Percentiles rank a stretch among this genome's conserved stretches.
Evolutionary conservation across 108 stramenopile species (phyloP).

Genomic region (Nannochloropsis salina): DNA sequence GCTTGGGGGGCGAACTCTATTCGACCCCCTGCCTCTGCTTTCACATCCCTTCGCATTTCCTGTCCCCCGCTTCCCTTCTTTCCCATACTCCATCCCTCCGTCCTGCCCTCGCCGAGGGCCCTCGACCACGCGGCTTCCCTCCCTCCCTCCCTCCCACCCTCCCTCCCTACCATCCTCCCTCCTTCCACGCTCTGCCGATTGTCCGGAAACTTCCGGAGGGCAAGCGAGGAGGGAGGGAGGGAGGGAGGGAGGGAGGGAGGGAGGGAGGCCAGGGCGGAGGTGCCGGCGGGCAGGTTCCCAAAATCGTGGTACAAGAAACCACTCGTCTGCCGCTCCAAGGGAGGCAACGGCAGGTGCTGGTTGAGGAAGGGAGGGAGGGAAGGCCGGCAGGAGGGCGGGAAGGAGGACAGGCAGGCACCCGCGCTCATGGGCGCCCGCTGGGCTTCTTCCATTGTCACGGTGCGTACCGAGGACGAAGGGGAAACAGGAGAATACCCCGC

Average conservation of each 20-base stretch:
- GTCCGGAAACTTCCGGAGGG: neutral
- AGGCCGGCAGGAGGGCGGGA: neutral
- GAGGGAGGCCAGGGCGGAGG: neutral
- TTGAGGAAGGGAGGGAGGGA: neutral
- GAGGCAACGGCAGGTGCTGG: neutral
- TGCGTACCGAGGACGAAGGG: neutral
- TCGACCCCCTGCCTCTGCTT: neutral
- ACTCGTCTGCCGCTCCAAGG: neutral
- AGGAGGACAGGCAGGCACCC: neutral
- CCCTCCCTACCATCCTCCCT: neutral
- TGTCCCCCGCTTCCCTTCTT: neutral
- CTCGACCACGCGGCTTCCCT: neutral
- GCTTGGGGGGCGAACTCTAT: neutral
- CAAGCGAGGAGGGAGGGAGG: neutral
- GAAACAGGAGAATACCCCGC: neutral
- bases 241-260: neutral
- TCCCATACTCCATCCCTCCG: neutral
- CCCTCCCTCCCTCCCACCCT: neutral
- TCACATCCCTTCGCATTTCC: neutral
- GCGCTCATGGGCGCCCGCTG: no score
- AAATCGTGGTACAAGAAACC: neutral
- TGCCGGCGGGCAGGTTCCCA: no score
- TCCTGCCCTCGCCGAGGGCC: neutral
- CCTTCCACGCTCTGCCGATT: neutral
- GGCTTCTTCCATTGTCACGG: neutral